Evolutionary conservation across 2,329 filamentous ascomycete species (phyloP), one percentile per base, ranked within the genome.

Genomic region (Colletotrichum magnum): DNA sequence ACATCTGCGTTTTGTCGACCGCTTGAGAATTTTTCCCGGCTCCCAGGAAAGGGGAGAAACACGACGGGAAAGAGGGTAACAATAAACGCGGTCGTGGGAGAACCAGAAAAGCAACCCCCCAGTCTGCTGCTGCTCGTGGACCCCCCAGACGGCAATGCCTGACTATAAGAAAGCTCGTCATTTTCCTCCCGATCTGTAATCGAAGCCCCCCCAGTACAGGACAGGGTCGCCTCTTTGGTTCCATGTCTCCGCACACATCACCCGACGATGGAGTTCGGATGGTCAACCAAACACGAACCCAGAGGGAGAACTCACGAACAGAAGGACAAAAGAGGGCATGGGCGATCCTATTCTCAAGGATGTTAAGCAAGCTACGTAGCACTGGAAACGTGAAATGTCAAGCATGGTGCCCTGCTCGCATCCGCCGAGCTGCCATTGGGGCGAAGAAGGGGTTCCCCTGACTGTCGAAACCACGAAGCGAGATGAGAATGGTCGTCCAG

Each of bases 401-500:
- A 21, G 45, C 16, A 39, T 43, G n/a, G 21, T 28, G 45, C 43
- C 41, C 41, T 64, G 15, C n/a, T 26, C 39, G 24, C 52, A 45
- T 52, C 48, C 48, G 28, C 60, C 16, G 60, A 13, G 26, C 15
- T 12, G n/a, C 39, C 15, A 48, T 43, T 58, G 65, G 65, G 36
- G 39, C 10, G 39, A 48, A 59, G 48, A 53, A 68, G 54, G 65
- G 61, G 41, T 48, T 36, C 60, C 60, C 65, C 52, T 64, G 59
- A 24, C 60, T 58, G 53, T 64, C 60, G 54, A 57, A 68, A 52
- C 26, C 65, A 48, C 21, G 53, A 52, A 58, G 65, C 54, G 60
- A 59, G 65, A 64, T 68, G 53, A 68, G 32, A 58, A 63, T 64
- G 45, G 60, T 36, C n/a, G 15, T n/a, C 32, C 47, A 58, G 60